phyloP scores from a whole-genome alignment of 345 rosid species.

The Arabidopsis thaliana region DNA sequence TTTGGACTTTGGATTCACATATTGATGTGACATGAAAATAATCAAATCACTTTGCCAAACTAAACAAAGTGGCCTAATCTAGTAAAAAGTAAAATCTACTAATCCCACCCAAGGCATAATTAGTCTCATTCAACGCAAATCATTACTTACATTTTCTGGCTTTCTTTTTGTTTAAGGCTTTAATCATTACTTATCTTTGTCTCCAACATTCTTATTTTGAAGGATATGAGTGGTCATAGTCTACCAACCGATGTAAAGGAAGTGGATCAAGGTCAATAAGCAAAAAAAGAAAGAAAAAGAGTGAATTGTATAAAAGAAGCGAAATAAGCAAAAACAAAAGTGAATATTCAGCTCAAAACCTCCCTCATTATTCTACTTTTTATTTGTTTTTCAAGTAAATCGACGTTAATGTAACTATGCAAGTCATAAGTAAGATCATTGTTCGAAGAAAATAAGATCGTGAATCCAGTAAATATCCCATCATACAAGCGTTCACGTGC shows the following conservation, averaged over 20 bases:
- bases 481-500: not conserved
- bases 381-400: not conserved
- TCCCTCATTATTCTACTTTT: not conserved
- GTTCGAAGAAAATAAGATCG: not conserved
- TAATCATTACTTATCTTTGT: no score
- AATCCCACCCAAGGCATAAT: conserved; percentile 14
- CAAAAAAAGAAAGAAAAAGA: not conserved
- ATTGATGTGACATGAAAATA: not conserved
- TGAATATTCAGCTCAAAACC: not conserved
- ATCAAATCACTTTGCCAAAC: conserved; percentile 4
- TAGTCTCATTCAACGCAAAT: not conserved
- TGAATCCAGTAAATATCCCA: not conserved
- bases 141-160: no score
- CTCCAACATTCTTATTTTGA: not conserved
- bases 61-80: conserved; percentile 16
- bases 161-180: no score
- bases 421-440: not conserved
- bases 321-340: not conserved
- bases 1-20: not conserved
- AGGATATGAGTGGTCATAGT: not conserved
- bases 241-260: not conserved
- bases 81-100: conserved; percentile 10
- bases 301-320: not conserved
- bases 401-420: not conserved
- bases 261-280: not conserved